A percentile compares a stretch with the other conserved stretches of the same genome.
Conservation (phyloP, 2,329 filamentous ascomycete species). For the Aspergillus cejpii region DNA sequence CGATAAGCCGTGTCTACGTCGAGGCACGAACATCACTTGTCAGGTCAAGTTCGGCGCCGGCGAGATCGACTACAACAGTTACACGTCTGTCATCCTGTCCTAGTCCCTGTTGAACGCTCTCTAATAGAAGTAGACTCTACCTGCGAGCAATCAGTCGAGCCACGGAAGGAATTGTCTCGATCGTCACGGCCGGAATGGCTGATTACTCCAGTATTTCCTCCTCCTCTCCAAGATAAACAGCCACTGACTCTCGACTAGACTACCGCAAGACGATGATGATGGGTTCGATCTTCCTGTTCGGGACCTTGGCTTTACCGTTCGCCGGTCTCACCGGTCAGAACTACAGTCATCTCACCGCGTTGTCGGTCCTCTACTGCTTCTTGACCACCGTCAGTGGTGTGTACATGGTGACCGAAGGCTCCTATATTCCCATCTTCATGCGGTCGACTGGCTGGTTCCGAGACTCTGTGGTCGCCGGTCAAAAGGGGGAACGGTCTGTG, state of each 20-base stretch:
- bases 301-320: conserved; percentile 9
- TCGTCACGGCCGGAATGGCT: conserved; percentile 14
- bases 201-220: conserved; percentile 14
- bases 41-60: conserved; percentile 15
- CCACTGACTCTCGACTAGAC: too few relatives aligned
- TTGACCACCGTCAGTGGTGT: conserved; percentile 14
- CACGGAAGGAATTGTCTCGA: conserved; percentile 15
- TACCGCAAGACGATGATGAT: too few relatives aligned
- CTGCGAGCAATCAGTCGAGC: conserved; percentile 17
- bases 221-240: too few relatives aligned
- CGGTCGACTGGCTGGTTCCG: conserved; percentile 13
- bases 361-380: conserved; percentile 12
- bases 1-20: conserved; percentile 7
- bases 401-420: conserved; percentile 16
- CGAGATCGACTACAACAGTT: conserved; percentile 18
- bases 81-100: conserved; percentile 8
- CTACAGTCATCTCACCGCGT: conserved; percentile 12
- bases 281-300: too few relatives aligned
- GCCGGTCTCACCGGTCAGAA: conserved; percentile 10
- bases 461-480: not conserved
- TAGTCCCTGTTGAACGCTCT: too few relatives aligned
- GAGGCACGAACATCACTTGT: conserved; percentile 13
- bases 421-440: conserved; percentile 21
- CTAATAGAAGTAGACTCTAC: conserved; percentile 8
- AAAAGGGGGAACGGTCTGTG: not conserved